phyloP scores from a whole-genome alignment of 345 rosid genomes.

The Rhodamnia rubescens region DNA sequence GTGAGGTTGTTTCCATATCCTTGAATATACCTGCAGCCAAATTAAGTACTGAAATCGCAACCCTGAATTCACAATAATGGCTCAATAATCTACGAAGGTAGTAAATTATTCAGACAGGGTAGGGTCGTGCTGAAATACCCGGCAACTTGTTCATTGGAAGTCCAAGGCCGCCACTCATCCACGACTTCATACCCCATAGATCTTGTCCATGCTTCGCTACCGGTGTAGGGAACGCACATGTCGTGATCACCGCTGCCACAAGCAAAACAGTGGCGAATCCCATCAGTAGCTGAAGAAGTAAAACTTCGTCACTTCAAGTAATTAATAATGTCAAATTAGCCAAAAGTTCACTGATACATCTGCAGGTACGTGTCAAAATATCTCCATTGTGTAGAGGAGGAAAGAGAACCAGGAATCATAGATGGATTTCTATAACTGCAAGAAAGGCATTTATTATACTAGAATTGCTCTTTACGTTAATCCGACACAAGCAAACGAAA shows the following conservation, averaged over 20 bases:
- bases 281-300: neutral
- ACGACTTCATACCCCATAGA: slow-evolving; percentile 59
- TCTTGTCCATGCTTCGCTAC: slow-evolving; percentile 85
- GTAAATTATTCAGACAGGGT: neutral
- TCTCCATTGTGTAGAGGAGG: neutral
- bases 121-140: slow-evolving; percentile 35
- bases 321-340: neutral
- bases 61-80: neutral
- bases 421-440: neutral
- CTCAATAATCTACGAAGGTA: neutral
- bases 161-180: slow-evolving; percentile 91
- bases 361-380: neutral
- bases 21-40: slow-evolving; percentile 11
- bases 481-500: too few species aligned
- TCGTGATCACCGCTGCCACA: slow-evolving; percentile 80
- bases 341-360: neutral
- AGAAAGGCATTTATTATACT: too few species aligned
- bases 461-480: too few species aligned
- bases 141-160: slow-evolving; percentile 45
- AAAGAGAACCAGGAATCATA: neutral
- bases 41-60: neutral
- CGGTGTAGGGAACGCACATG: slow-evolving; percentile 90
- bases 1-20: slow-evolving; percentile 76
- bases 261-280: neutral
- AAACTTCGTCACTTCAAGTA: neutral